Base-by-base conservation (phyloP, 2,329 filamentous ascomycete species). In the Aspergillus vadensis region DNA sequence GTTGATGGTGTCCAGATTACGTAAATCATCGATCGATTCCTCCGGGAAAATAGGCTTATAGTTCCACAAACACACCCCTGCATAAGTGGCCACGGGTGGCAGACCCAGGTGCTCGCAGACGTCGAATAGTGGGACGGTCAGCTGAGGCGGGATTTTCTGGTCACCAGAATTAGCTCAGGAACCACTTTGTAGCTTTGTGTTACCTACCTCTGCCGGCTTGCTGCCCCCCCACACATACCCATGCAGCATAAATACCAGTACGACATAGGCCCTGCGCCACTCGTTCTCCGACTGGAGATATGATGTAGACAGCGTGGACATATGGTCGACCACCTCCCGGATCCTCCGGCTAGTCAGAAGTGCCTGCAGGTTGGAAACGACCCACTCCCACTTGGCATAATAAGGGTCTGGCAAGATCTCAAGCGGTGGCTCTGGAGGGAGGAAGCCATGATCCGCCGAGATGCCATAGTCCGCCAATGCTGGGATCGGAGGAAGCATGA, bases 21-120 rank as follows among this genome's bases (percentile, higher is more conserved):
- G 89, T 49, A 98, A 83, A 65, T 87, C 87, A 71, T 96, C 91
- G 59, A 95, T 86, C 38, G 86, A 85, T 75, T 97, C 93, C 63
- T 91, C 86, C 61, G 87, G 80, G 72, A 98, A 97, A 57, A 98
- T 85, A 0, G 93, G 91, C 77, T 93, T 94, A 83, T 92, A 98
- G 79, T 99, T 99, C 95, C 95, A 99, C 25, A 99, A 83, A 66
- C 91, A 94, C 4, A 97, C 83, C 7, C 90, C 91, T 6, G 95
- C 92, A 74, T 97, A 99, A 17, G 94, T 97, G 51, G 94, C 95
- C 27, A 99, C 94, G 1, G 93, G 91, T 6, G 91, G 93, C 25
- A 99, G 82, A 71, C 98, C 91, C 17, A 99, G 85, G 63, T 87
- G 86, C 48, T 85, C 81, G 67, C 91, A 94, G 50, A 96, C 85